These are phyloP conservation scores for Cercospora sojina DNA, from an alignment of 2,329 filamentous ascomycete genomes.

Conservation along the genomic window DNA sequence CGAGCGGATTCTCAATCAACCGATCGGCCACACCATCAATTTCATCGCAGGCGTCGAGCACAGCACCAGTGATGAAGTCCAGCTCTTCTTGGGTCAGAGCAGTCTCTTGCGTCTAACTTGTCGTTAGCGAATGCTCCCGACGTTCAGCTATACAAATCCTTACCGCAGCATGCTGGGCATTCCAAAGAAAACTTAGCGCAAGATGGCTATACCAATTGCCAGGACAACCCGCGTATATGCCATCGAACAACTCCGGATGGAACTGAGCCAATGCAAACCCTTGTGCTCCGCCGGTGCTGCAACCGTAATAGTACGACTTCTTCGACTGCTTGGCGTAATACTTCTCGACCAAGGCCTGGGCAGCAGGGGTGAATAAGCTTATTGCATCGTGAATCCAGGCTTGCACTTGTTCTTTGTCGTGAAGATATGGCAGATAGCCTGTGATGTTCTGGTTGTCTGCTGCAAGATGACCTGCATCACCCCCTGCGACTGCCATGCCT, in stretches of 20 bases:
- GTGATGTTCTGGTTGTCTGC: slow-evolving; percentile 28
- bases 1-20: slow-evolving; percentile 42
- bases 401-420: slow-evolving; percentile 30
- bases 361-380: slow-evolving; percentile 37
- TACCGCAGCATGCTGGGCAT: slow-evolving; percentile 30
- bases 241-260: slow-evolving; percentile 46
- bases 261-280: slow-evolving; percentile 44
- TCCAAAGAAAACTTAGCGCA: slow-evolving; percentile 35
- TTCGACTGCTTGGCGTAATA: slow-evolving; percentile 39
- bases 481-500: slow-evolving; percentile 32
- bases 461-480: slow-evolving; percentile 32
- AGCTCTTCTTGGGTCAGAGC: slow-evolving; percentile 35
- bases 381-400: slow-evolving; percentile 44
- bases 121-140: slow-evolving; percentile 11
- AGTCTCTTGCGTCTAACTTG: slow-evolving; percentile 15
- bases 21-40: slow-evolving; percentile 43
- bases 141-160: neutral
- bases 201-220: slow-evolving; percentile 43
- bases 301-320: slow-evolving; percentile 45
- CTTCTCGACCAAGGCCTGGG: slow-evolving; percentile 33
- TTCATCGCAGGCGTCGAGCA: slow-evolving; percentile 41
- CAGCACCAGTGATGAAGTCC: slow-evolving; percentile 38
- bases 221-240: slow-evolving; percentile 44
- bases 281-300: slow-evolving; percentile 46
- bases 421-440: slow-evolving; percentile 32